Conservation (phyloP, 176 grass and related monocot species). For the Raddia guianensis region DNA sequence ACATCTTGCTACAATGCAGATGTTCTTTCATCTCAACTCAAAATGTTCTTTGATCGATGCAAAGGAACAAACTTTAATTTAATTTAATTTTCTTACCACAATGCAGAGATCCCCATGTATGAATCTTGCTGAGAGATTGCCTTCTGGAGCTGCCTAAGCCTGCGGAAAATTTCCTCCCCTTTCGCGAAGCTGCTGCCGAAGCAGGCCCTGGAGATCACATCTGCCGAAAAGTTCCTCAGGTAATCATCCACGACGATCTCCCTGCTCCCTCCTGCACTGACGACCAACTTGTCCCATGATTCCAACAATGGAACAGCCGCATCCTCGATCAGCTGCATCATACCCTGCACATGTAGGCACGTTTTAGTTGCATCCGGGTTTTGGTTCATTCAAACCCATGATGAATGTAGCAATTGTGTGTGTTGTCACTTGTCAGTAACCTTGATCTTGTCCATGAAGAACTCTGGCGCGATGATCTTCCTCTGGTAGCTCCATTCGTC, state of each 20-base stretch:
- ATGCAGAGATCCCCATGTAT: constrained; percentile 32
- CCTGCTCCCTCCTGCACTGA: constrained; percentile 29
- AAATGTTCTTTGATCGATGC: not conserved
- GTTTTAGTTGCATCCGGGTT: constrained; percentile 21
- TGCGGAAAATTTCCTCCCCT: constrained; percentile 73
- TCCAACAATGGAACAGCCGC: constrained; percentile 52
- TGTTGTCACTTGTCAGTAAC: constrained; percentile 32
- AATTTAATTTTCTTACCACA: constrained; percentile 43
- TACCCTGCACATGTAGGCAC: constrained; percentile 46
- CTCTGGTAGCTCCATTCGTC: constrained; percentile 66
- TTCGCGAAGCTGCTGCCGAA: constrained; percentile 73
- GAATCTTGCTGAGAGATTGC: constrained; percentile 48
- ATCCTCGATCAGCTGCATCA: constrained; percentile 56
- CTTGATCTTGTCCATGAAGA: constrained; percentile 90
- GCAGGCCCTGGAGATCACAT: constrained; percentile 69
- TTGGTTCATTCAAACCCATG: constrained; percentile 26
- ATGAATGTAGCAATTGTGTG: not conserved
- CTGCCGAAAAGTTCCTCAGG: constrained; percentile 62
- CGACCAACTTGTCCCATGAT: constrained; percentile 57
- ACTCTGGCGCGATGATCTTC: constrained; percentile 64
- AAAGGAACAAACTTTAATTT: not conserved
- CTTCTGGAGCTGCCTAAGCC: constrained; percentile 58
- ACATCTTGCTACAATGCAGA: constrained; percentile 32
- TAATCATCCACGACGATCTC: constrained; percentile 74
- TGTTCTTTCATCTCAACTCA: too few species aligned